Percentiles rank a stretch among this genome's conserved stretches.
Conservation (phyloP, 192 early-diverging fungal species). For the Funneliformis mosseae region DNA sequence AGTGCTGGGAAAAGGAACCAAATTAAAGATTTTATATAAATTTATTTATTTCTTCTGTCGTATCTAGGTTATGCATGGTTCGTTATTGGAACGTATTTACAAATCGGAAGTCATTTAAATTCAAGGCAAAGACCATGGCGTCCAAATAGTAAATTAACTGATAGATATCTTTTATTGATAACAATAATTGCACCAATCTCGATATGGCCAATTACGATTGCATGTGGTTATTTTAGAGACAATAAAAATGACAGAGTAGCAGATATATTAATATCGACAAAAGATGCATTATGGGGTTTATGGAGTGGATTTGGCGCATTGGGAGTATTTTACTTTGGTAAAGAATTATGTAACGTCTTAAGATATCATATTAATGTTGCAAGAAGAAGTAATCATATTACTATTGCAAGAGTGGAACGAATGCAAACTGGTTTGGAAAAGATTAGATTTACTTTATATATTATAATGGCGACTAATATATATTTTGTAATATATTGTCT, state of each 20-base stretch:
- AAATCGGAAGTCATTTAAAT: constrained; percentile 18
- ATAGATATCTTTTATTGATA: constrained; percentile 3
- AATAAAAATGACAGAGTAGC: not conserved
- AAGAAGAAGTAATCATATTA: not conserved
- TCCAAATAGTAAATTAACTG: constrained; percentile 2
- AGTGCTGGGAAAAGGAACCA: too few relatives aligned
- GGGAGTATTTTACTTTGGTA: constrained; percentile 9
- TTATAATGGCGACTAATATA: not conserved
- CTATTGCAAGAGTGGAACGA: not conserved
- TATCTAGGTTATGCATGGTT: not conserved
- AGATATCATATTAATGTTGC: not conserved
- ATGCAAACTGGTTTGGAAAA: constrained; percentile 9
- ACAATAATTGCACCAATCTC: not conserved
- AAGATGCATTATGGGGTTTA: not conserved
- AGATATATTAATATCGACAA: not conserved
- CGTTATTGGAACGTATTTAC: constrained; percentile 9
- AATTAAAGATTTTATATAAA: too few relatives aligned
- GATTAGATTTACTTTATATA: constrained; percentile 1
- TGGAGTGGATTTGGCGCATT: not conserved
- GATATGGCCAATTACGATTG: not conserved
- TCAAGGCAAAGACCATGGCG: constrained; percentile 1
- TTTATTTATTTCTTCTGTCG: not conserved
- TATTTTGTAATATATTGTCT: not conserved
- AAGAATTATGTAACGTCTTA: not conserved
- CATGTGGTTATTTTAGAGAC: not conserved